Evolutionary conservation across 495 filamentous ascomycete genomes (phyloP).

Genomic region (Alectoria sarmentosa): DNA sequence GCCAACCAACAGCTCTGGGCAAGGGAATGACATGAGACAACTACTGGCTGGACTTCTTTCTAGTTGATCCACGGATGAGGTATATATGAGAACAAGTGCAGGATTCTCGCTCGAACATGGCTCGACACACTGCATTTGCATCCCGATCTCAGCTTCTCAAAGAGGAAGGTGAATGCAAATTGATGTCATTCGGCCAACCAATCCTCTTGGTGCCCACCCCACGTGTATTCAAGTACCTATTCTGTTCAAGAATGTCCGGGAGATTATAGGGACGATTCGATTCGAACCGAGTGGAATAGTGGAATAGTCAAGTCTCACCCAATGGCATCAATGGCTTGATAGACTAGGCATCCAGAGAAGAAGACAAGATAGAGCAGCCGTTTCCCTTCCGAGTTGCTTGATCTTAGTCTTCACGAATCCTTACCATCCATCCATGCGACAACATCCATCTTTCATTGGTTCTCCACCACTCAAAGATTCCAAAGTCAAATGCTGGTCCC

Average conservation of each 20-base stretch:
- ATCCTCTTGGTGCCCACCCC: not conserved
- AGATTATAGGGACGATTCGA: not conserved
- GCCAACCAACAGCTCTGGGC: too few relatives aligned
- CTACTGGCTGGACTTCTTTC: too few relatives aligned
- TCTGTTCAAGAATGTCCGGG: not conserved
- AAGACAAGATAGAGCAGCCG: too few relatives aligned
- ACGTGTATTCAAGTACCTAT: not conserved
- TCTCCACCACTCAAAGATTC: not conserved
- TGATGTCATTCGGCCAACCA: slow-evolving; percentile 14
- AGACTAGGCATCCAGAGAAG: not conserved
- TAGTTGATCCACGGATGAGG: too few relatives aligned
- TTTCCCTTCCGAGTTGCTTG: slow-evolving; percentile 4
- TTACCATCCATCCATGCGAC: slow-evolving; percentile 7
- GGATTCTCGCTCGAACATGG: not conserved
- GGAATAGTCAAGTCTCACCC: too few relatives aligned
- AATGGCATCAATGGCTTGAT: not conserved
- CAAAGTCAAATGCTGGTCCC: not conserved
- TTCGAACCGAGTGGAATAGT: too few relatives aligned
- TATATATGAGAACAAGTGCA: too few relatives aligned
- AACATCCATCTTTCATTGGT: slow-evolving; percentile 3
- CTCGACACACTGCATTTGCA: not conserved
- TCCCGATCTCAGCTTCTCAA: not conserved
- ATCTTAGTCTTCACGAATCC: not conserved
- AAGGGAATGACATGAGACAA: not conserved
- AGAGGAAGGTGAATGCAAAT: slow-evolving; percentile 10